phyloP scores from a whole-genome alignment of 2,329 filamentous ascomycete genomes.

The Cladophialophora exuberans region DNA sequence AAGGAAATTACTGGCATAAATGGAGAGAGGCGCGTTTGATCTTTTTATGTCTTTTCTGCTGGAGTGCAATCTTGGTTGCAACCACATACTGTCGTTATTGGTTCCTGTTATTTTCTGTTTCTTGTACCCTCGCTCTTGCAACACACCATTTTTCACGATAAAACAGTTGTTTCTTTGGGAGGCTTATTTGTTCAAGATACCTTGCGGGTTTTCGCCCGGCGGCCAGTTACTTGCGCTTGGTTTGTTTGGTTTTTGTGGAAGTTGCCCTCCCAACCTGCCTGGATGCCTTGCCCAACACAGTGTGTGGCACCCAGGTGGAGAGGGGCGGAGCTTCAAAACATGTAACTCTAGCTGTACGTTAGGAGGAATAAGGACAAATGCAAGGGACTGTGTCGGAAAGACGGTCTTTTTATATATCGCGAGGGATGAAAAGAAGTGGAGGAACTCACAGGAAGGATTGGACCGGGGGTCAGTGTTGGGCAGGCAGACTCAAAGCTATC shows the following conservation, averaged over 20 bases:
- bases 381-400: not conserved
- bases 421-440: too few species aligned
- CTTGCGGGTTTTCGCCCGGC: conserved; percentile 34
- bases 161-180: conserved; percentile 17
- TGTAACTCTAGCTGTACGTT: conserved; percentile 14
- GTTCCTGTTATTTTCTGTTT: not conserved
- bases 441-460: too few species aligned
- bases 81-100: too few species aligned
- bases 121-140: not conserved
- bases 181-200: conserved; percentile 32
- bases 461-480: too few species aligned
- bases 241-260: conserved; percentile 19
- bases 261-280: not conserved
- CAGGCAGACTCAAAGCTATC: too few species aligned
- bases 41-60: conserved; percentile 1
- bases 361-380: not conserved
- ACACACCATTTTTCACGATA: not conserved
- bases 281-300: too few species aligned
- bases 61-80: not conserved
- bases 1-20: too few species aligned
- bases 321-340: not conserved
- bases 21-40: conserved; percentile 13
- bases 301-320: too few species aligned
- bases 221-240: conserved; percentile 1
- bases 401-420: too few species aligned